These are phyloP conservation scores for Batkoa obscura DNA, from an alignment of 371 early-diverging fungal genomes.

Conservation along the genomic window DNA sequence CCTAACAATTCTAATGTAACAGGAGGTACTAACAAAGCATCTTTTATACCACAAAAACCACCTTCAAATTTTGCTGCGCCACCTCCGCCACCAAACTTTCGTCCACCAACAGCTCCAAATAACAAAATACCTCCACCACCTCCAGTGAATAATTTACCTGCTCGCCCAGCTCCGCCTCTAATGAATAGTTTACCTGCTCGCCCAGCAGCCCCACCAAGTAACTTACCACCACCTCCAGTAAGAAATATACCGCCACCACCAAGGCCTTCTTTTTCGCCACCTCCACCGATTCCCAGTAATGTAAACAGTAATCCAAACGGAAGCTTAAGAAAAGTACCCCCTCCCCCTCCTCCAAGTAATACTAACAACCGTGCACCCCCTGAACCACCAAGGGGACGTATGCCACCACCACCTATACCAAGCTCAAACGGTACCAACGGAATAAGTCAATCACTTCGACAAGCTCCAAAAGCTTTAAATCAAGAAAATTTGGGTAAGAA, in stretches of 20 bases:
- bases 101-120: constrained; percentile 5
- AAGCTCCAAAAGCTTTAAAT: background rate
- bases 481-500: too few relatives aligned
- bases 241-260: constrained; percentile 2
- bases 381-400: background rate
- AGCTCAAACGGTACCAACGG: background rate
- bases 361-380: too few relatives aligned
- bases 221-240: too few relatives aligned
- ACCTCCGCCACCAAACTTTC: background rate
- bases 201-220: too few relatives aligned
- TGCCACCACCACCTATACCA: constrained; percentile 1
- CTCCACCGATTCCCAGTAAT: background rate
- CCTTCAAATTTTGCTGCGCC: constrained; percentile 10
- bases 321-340: too few relatives aligned
- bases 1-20: constrained; percentile 15
- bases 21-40: background rate
- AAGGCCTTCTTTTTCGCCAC: background rate
- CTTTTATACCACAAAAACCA: constrained; percentile 14
- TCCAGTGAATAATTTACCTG: too few relatives aligned
- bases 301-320: too few relatives aligned
- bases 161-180: too few relatives aligned
- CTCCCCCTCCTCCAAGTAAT: too few relatives aligned
- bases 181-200: too few relatives aligned
- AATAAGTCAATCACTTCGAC: background rate
- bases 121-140: background rate